Percentiles rank a stretch among this genome's conserved stretches.
These are phyloP conservation scores for Moringa oleifera DNA, from an alignment of 345 rosid species.

Conservation along the genomic window DNA sequence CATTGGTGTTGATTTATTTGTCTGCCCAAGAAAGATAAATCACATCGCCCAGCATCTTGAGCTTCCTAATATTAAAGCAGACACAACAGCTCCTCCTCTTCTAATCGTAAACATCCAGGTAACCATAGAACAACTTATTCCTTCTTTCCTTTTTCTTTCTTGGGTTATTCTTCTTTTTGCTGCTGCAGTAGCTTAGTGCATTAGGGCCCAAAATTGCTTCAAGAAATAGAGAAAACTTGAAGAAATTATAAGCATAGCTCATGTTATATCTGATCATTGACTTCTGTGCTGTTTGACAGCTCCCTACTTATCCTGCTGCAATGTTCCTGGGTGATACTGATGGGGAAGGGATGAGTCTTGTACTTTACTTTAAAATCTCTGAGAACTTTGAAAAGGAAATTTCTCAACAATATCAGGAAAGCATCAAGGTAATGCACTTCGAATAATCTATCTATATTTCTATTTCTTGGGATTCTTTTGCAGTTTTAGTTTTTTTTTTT, in stretches of 20 bases:
- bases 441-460: neutral
- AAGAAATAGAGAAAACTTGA: too few relatives aligned
- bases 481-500: too few relatives aligned
- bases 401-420: slow-evolving; percentile 60
- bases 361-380: slow-evolving; percentile 64
- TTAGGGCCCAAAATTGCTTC: neutral
- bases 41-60: slow-evolving; percentile 90
- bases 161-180: neutral
- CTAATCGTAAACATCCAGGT: slow-evolving; percentile 94
- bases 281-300: slow-evolving; percentile 32
- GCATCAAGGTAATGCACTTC: slow-evolving; percentile 49
- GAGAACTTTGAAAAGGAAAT: slow-evolving; percentile 58
- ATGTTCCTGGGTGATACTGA: slow-evolving; percentile 83
- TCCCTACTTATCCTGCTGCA: slow-evolving; percentile 90
- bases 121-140: neutral
- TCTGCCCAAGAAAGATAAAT: slow-evolving; percentile 72
- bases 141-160: too few relatives aligned
- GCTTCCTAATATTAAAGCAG: slow-evolving; percentile 63
- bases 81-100: slow-evolving; percentile 68
- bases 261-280: slow-evolving; percentile 8
- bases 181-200: neutral
- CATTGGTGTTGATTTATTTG: slow-evolving; percentile 73
- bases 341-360: slow-evolving; percentile 97
- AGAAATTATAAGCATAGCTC: neutral
- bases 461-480: too few relatives aligned